These are phyloP conservation scores for Paratrypanosoma confusum DNA, from an alignment of 208 protist genomes.

Conservation along the genomic window DNA sequence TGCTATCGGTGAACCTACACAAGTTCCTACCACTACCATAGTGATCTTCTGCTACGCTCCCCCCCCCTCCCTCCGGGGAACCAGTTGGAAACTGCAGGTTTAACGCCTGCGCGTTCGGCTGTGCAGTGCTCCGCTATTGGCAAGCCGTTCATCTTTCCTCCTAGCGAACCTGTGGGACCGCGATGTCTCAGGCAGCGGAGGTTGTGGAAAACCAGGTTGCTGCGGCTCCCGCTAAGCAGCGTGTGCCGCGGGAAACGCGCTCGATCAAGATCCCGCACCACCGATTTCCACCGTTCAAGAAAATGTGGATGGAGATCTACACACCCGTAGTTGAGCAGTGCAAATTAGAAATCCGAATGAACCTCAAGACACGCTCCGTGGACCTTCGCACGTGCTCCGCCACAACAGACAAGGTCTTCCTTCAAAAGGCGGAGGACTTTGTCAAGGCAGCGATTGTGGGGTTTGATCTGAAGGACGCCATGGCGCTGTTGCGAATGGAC, in stretches of 20 bases:
- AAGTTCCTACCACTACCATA: too few species aligned
- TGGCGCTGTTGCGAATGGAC: slow-evolving; percentile 98
- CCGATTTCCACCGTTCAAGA: slow-evolving; percentile 96
- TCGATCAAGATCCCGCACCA: slow-evolving; percentile 92
- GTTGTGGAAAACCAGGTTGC: too few species aligned
- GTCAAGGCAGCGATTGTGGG: slow-evolving; percentile 97
- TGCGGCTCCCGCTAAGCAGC: too few species aligned
- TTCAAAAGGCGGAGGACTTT: slow-evolving; percentile 98
- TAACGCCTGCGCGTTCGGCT: too few species aligned
- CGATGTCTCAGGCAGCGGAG: too few species aligned
- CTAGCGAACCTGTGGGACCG: too few species aligned
- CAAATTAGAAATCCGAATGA: slow-evolving; percentile 99
- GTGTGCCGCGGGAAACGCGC: slow-evolving; percentile 61
- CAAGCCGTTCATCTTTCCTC: too few species aligned
- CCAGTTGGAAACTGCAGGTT: too few species aligned
- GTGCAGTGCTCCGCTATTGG: too few species aligned
- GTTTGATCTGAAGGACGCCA: slow-evolving; percentile 93
- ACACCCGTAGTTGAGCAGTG: slow-evolving; percentile 97
- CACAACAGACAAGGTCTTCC: slow-evolving; percentile 80
- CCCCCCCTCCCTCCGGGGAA: too few species aligned
- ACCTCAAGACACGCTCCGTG: slow-evolving; percentile 91
- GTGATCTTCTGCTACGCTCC: too few species aligned
- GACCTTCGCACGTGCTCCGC: slow-evolving; percentile 88
- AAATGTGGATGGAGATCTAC: slow-evolving; percentile 98
- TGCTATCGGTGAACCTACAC: too few species aligned